Conservation (phyloP, 345 rosid species). For the Luvunga scandens region DNA sequence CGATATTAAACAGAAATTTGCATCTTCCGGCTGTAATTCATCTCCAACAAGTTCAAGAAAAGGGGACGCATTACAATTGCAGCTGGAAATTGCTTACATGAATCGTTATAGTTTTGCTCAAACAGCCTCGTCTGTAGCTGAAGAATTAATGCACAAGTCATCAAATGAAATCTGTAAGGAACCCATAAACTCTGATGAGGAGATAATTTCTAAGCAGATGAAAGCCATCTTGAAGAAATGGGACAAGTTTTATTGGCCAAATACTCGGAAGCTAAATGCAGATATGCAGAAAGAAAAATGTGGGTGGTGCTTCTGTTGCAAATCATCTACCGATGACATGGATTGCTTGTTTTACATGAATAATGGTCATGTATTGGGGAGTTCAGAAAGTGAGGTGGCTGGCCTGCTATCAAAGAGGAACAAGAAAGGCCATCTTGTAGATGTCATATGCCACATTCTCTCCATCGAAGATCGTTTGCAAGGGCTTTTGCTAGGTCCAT, state of each 20-base stretch:
- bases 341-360: conserved; percentile 72
- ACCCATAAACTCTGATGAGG: conserved; percentile 59
- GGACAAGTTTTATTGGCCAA: conserved; percentile 60
- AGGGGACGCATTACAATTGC: conserved; percentile 28
- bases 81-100: conserved; percentile 44
- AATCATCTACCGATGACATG: conserved; percentile 42
- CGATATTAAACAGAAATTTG: conserved; percentile 37
- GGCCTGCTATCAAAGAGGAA: conserved; percentile 34
- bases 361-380: conserved; percentile 41
- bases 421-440: conserved; percentile 49
- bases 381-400: conserved; percentile 39
- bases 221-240: conserved; percentile 69
- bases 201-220: conserved; percentile 61
- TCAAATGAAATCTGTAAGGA: conserved; percentile 37
- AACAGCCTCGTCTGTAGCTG: conserved; percentile 60
- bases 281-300: conserved; percentile 71
- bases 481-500: conserved; percentile 90
- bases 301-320: conserved; percentile 96
- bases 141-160: conserved; percentile 58
- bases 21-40: conserved; percentile 23
- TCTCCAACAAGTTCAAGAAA: conserved; percentile 29
- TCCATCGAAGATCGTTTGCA: conserved; percentile 68
- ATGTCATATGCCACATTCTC: conserved; percentile 53
- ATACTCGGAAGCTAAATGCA: conserved; percentile 32
- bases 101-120: conserved; percentile 75